Percentiles rank a stretch among this genome's conserved stretches.
Evolutionary conservation across 2,329 filamentous ascomycete genomes (phyloP).

Genomic region (Fusarium mundagurra): DNA sequence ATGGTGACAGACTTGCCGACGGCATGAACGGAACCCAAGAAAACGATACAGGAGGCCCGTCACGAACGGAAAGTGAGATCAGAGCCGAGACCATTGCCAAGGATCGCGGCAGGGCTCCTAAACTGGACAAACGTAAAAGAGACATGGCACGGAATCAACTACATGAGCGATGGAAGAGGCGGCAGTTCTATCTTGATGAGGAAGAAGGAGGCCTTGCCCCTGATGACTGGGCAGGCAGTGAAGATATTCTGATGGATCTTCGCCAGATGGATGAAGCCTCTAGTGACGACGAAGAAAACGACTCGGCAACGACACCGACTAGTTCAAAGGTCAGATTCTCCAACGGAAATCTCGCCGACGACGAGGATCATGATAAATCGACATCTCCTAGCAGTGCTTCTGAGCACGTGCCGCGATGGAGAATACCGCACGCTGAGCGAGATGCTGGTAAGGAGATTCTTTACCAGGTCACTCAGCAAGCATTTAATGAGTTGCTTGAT

Average conservation of each 20-base stretch:
- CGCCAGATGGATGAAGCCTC: slow-evolving; percentile 53
- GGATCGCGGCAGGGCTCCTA: slow-evolving; percentile 49
- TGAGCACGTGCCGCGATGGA: slow-evolving; percentile 80
- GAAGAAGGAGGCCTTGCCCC: slow-evolving; percentile 79
- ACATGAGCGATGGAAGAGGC: slow-evolving; percentile 77
- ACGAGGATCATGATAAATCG: slow-evolving; percentile 75
- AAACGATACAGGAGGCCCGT: slow-evolving; percentile 43
- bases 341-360: slow-evolving; percentile 75
- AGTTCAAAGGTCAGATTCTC: slow-evolving; percentile 83
- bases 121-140: slow-evolving; percentile 52
- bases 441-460: slow-evolving; percentile 89
- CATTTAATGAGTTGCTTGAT: slow-evolving; percentile 92
- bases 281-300: slow-evolving; percentile 51
- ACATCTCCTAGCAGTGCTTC: slow-evolving; percentile 78
- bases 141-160: slow-evolving; percentile 63
- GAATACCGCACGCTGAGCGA: slow-evolving; percentile 80
- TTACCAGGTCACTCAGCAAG: slow-evolving; percentile 89
- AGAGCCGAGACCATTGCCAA: slow-evolving; percentile 51
- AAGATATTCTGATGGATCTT: slow-evolving; percentile 62
- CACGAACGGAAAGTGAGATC: slow-evolving; percentile 54
- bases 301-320: slow-evolving; percentile 71
- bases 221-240: slow-evolving; percentile 68
- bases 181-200: slow-evolving; percentile 85
- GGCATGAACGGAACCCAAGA: slow-evolving; percentile 40
- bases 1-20: slow-evolving; percentile 30